Evolutionary conservation across 2,329 filamentous ascomycete genomes (phyloP).

Genomic region (Aotearoamyces nothofagi): DNA sequence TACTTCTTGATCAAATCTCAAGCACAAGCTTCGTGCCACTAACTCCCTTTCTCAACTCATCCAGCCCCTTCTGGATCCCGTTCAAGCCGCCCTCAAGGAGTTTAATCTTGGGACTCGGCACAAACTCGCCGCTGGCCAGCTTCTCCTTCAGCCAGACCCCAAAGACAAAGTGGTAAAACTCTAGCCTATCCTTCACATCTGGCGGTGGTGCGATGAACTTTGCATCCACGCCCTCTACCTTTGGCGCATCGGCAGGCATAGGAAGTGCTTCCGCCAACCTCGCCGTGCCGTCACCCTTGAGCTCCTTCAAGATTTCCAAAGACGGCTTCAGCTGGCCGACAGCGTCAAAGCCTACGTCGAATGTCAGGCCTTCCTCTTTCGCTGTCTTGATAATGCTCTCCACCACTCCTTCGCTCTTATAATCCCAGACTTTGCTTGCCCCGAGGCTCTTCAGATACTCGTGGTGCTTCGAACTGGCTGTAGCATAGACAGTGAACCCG

Average conservation of each 20-base stretch:
- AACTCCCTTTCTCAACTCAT: constrained; percentile 23
- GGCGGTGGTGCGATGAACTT: constrained; percentile 36
- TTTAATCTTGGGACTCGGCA: constrained; percentile 24
- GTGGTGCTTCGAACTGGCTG: constrained; percentile 20
- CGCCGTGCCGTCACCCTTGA: constrained; percentile 26
- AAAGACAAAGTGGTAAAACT: constrained; percentile 1
- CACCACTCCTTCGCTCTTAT: too few relatives aligned
- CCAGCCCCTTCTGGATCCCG: constrained; percentile 21
- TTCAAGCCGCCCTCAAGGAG: constrained; percentile 22
- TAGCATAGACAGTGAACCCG: constrained; percentile 24
- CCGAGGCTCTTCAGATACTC: constrained; percentile 22
- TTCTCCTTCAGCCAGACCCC: constrained; percentile 16
- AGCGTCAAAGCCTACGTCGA: constrained; percentile 3
- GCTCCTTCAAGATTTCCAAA: constrained; percentile 38
- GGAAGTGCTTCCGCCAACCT: constrained; percentile 36
- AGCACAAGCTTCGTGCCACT: constrained; percentile 26
- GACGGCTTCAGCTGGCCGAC: constrained; percentile 16
- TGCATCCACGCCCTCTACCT: constrained; percentile 33
- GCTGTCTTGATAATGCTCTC: constrained; percentile 16
- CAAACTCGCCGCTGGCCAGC: constrained; percentile 5
- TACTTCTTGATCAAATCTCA: too few relatives aligned
- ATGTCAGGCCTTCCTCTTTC: constrained; percentile 3
- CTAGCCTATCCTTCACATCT: constrained; percentile 27
- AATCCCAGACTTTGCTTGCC: constrained; percentile 25
- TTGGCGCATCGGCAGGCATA: constrained; percentile 37